Percentiles rank a stretch among this genome's conserved stretches.
Conservation (phyloP, 495 filamentous ascomycete species). For the Neurospora pannonica region DNA sequence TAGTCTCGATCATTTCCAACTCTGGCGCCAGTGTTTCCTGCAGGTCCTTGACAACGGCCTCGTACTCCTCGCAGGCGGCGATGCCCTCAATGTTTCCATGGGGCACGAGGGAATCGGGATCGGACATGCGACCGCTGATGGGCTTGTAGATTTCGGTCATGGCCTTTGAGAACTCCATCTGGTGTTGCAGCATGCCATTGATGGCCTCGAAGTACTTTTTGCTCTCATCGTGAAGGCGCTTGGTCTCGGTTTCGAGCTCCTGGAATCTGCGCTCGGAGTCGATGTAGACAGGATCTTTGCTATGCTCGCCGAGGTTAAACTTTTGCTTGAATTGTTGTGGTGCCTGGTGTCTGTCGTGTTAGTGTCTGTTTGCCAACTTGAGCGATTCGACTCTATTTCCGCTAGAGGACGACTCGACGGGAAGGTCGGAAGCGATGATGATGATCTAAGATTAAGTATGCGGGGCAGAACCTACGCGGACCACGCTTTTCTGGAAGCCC, state of each 20-base stretch:
- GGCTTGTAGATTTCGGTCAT: slow-evolving; percentile 96
- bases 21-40: slow-evolving; percentile 83
- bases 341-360: slow-evolving; percentile 41
- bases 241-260: slow-evolving; percentile 92
- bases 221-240: slow-evolving; percentile 89
- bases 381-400: not conserved
- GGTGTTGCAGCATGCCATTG: slow-evolving; percentile 94
- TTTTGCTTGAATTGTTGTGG: slow-evolving; percentile 84
- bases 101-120: slow-evolving; percentile 69
- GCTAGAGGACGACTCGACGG: not conserved
- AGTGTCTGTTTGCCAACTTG: not conserved
- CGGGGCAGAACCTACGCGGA: slow-evolving; percentile 49
- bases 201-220: slow-evolving; percentile 96
- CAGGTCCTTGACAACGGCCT: slow-evolving; percentile 80
- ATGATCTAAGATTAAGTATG: not conserved
- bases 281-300: slow-evolving; percentile 87
- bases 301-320: slow-evolving; percentile 90
- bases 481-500: slow-evolving; percentile 83
- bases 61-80: slow-evolving; percentile 91
- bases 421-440: not conserved
- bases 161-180: slow-evolving; percentile 96
- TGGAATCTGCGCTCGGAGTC: slow-evolving; percentile 91
- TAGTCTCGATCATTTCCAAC: slow-evolving; percentile 92
- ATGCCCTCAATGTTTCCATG: slow-evolving; percentile 95
- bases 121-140: slow-evolving; percentile 90